Evolutionary conservation across 768 basidiomycete species (phyloP).

Genomic region (Ephemerocybe angulata): DNA sequence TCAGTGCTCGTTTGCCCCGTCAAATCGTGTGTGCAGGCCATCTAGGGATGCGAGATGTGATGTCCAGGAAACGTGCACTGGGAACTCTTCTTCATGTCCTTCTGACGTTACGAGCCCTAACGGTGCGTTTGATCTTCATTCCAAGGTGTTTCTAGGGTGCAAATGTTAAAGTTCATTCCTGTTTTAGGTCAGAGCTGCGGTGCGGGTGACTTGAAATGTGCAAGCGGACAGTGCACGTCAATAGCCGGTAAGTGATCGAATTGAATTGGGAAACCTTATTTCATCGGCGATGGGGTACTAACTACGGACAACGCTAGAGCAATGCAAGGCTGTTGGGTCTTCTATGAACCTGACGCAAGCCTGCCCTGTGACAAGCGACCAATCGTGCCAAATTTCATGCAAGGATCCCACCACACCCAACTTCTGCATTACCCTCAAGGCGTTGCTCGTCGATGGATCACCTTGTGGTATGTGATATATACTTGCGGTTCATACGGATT

Average conservation of each 20-base stretch:
- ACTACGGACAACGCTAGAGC: conserved; percentile 39
- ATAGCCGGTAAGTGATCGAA: conserved; percentile 46
- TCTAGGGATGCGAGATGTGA: conserved; percentile 68
- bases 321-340: conserved; percentile 72
- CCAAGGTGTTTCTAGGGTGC: neutral
- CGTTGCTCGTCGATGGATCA: conserved; percentile 74
- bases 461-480: conserved; percentile 60
- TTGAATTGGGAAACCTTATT: conserved; percentile 8
- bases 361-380: conserved; percentile 62
- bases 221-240: conserved; percentile 77
- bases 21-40: conserved; percentile 67
- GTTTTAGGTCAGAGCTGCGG: conserved; percentile 64
- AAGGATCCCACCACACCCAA: conserved; percentile 59
- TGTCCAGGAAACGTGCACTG: conserved; percentile 68
- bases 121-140: conserved; percentile 36
- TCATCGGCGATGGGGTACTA: conserved; percentile 10
- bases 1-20: conserved; percentile 65
- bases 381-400: conserved; percentile 76
- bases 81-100: conserved; percentile 71
- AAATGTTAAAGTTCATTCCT: neutral
- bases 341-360: conserved; percentile 66
- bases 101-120: conserved; percentile 57
- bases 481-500: neutral
- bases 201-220: conserved; percentile 59
- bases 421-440: conserved; percentile 67